A percentile compares a stretch with the other conserved stretches of the same genome.
These are phyloP conservation scores for Colletotrichum chrysophilum DNA, from an alignment of 2,329 filamentous ascomycete species.

Conservation along the genomic window DNA sequence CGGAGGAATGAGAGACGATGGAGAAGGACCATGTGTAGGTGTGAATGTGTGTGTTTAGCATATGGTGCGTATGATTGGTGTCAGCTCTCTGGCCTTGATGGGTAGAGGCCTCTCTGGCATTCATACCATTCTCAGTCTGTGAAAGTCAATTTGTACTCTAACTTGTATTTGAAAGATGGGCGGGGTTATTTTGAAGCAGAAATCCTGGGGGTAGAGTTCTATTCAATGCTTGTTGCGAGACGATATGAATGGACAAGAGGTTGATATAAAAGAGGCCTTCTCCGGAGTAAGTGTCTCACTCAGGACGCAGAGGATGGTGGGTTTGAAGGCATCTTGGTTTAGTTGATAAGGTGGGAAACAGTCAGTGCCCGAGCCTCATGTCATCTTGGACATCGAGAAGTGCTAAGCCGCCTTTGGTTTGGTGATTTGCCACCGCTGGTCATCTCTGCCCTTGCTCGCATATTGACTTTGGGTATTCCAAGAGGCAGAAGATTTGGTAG, in stretches of 20 bases:
- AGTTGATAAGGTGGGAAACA: background rate
- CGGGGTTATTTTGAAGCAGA: rapidly evolving
- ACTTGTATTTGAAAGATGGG: background rate
- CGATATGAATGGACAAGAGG: rapidly evolving
- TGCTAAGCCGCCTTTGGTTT: background rate
- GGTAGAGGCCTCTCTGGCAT: background rate
- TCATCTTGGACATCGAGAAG: background rate
- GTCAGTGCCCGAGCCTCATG: background rate
- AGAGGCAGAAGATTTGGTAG: background rate
- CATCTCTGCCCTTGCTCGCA: too few species aligned
- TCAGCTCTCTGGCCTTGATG: background rate
- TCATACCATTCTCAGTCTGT: background rate
- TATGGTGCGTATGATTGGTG: background rate
- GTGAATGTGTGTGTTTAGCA: background rate
- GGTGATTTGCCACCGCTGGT: too few species aligned
- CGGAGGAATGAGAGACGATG: background rate
- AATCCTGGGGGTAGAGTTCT: background rate
- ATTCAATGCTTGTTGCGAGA: background rate
- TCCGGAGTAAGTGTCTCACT: background rate
- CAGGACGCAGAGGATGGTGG: background rate
- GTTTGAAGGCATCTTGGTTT: background rate
- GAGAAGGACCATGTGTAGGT: rapidly evolving
- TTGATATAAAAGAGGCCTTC: background rate
- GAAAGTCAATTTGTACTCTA: background rate
- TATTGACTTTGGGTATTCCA: background rate